A percentile compares a stretch with the other conserved stretches of the same genome.
Conservation (phyloP, 2,329 filamentous ascomycete genomes). For the Venturia oleaginea region DNA sequence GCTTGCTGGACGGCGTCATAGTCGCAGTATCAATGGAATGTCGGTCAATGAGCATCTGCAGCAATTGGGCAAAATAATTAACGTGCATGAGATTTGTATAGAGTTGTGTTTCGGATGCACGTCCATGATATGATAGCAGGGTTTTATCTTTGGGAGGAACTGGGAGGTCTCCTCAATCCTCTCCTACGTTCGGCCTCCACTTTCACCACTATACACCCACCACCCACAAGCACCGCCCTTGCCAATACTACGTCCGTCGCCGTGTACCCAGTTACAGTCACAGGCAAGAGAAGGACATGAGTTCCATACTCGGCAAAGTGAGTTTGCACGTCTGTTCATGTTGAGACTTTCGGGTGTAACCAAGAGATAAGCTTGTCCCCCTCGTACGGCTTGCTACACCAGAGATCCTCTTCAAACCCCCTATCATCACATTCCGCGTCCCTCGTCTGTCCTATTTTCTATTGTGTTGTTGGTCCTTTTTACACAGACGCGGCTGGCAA, state of each 20-base stretch:
- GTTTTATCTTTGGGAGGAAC: background rate
- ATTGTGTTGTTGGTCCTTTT: background rate
- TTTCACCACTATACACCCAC: background rate
- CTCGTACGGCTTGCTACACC: background rate
- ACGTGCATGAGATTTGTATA: background rate
- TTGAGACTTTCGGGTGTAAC: background rate
- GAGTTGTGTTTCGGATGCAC: background rate
- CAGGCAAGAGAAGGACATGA: background rate
- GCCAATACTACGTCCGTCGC: background rate
- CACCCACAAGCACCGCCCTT: background rate
- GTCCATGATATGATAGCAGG: background rate
- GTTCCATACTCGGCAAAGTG: background rate
- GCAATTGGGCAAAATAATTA: background rate
- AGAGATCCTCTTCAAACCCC: background rate
- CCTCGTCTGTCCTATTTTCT: background rate
- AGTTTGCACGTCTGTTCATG: background rate
- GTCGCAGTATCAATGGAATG: background rate
- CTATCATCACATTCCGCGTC: background rate
- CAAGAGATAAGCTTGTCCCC: background rate
- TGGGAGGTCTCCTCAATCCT: no score
- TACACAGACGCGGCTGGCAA: background rate
- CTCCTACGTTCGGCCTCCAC: no score
- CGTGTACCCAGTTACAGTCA: background rate
- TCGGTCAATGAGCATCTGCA: background rate
- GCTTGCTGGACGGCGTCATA: background rate